These are phyloP conservation scores for Usnea hakonensis DNA, from an alignment of 495 filamentous ascomycete genomes.

Conservation along the genomic window DNA sequence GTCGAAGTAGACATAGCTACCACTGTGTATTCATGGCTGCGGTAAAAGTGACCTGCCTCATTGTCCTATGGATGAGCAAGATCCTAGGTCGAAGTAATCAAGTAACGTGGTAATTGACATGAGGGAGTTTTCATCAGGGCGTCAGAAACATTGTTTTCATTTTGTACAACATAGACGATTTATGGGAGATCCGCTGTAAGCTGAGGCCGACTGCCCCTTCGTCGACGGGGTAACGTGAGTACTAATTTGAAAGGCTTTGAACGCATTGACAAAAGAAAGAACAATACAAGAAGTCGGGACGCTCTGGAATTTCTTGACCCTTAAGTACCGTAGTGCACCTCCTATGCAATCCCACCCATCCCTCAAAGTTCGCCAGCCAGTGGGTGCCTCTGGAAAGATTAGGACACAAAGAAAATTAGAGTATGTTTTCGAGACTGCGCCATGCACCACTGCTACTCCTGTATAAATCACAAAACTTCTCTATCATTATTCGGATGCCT, in stretches of 20 bases:
- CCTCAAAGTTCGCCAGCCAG: not conserved
- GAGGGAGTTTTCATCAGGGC: not conserved
- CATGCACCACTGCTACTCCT: constrained; percentile 3
- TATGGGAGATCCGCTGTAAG: constrained; percentile 7
- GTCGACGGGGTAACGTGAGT: constrained; percentile 13
- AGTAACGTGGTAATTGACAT: not conserved
- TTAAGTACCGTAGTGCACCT: not conserved
- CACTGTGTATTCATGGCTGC: not conserved
- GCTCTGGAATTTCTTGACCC: constrained; percentile 2
- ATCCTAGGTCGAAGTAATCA: not conserved
- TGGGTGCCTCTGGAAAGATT: not conserved
- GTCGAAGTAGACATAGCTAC: not conserved
- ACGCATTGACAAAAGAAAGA: constrained; percentile 4
- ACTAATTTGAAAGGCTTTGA: constrained; percentile 10
- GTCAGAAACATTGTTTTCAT: not conserved
- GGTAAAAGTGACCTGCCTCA: not conserved
- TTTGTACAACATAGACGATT: constrained; percentile 5
- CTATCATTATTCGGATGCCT: not conserved
- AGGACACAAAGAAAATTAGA: constrained; percentile 6
- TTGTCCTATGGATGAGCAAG: not conserved
- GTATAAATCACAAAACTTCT: not conserved
- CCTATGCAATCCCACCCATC: not conserved
- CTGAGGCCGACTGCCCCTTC: constrained; percentile 13
- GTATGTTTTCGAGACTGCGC: not conserved
- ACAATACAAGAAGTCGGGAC: constrained; percentile 12